phyloP scores from a whole-genome alignment of 345 rosid genomes.

The Moricandia arvensis region DNA sequence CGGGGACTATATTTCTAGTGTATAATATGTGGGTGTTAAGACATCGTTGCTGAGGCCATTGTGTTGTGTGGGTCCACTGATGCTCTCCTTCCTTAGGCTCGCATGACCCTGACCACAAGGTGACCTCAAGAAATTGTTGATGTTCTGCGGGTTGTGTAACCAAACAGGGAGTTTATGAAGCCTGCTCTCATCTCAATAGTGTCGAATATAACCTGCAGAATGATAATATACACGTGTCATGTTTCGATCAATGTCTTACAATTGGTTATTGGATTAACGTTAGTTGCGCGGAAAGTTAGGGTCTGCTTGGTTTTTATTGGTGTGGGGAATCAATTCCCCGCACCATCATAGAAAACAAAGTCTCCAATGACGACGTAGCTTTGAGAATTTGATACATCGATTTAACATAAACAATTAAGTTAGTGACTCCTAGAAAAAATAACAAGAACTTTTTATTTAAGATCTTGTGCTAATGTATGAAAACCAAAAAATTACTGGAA shows the following conservation, averaged over 20 bases:
- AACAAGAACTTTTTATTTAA: background rate
- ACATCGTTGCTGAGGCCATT: constrained; percentile 7
- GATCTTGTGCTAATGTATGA: background rate
- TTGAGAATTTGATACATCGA: constrained; percentile 15
- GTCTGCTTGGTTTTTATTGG: constrained; percentile 10
- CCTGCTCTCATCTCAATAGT: constrained; percentile 16
- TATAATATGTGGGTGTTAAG: constrained; percentile 32
- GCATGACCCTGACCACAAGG: constrained; percentile 26
- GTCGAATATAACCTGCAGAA: constrained; percentile 9
- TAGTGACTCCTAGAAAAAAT: background rate
- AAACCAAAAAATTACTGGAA: background rate
- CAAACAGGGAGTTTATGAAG: constrained; percentile 14
- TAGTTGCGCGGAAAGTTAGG: background rate
- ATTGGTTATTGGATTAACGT: background rate
- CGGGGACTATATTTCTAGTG: too few species aligned
- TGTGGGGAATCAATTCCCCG: constrained; percentile 32
- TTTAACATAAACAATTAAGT: background rate
- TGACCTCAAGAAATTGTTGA: constrained; percentile 17
- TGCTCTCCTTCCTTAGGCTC: constrained; percentile 11
- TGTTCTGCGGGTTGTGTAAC: constrained; percentile 29
- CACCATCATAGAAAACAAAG: constrained; percentile 26
- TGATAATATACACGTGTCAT: constrained; percentile 3
- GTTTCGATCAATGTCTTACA: background rate
- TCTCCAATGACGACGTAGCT: constrained; percentile 11
- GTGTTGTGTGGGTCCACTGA: constrained; percentile 32